Evolutionary conservation across 2,329 filamentous ascomycete genomes (phyloP).

Genomic region (Hypoxylon rubiginosum): DNA sequence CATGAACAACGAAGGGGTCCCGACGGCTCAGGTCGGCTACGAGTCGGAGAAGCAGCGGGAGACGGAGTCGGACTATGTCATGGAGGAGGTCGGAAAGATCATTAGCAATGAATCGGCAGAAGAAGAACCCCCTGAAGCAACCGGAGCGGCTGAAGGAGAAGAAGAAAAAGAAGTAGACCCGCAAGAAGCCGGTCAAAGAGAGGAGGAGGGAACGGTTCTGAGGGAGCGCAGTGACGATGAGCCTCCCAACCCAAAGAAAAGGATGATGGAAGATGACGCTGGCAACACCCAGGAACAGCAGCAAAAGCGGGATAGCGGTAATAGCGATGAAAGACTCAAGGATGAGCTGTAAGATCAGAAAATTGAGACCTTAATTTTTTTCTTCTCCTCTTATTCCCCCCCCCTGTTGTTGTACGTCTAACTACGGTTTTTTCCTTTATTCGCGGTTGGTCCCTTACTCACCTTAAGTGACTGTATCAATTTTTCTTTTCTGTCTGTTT

Average conservation of each 20-base stretch:
- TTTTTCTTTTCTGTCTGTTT: conserved; percentile 35
- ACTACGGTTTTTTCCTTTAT: conserved; percentile 33
- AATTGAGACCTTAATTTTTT: conserved; percentile 40
- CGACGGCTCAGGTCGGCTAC: conserved; percentile 64
- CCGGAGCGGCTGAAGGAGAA: conserved; percentile 1
- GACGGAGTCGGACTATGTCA: conserved; percentile 54
- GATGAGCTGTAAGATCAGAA: conserved; percentile 57
- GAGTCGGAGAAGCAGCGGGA: conserved; percentile 48
- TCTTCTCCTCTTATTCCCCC: neutral
- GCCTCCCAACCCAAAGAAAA: conserved; percentile 47
- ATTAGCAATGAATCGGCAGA: conserved; percentile 55
- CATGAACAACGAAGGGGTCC: conserved; percentile 59
- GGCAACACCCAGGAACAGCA: conserved; percentile 8
- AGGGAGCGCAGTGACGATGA: conserved; percentile 51
- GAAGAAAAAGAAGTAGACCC: conserved; percentile 9
- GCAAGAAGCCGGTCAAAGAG: conserved; percentile 40
- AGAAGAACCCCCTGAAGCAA: conserved; percentile 27
- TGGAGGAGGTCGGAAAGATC: conserved; percentile 68
- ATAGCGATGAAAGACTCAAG: conserved; percentile 45
- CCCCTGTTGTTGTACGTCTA: neutral
- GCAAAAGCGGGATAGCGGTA: conserved; percentile 44
- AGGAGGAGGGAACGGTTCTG: conserved; percentile 46
- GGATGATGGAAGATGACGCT: conserved; percentile 50
- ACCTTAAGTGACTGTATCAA: conserved; percentile 14
- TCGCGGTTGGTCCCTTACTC: conserved; percentile 2